Percentiles rank a stretch among this genome's conserved stretches.
Conservation (phyloP, 257 asterid species). For the Oldenlandia corymbosa region DNA sequence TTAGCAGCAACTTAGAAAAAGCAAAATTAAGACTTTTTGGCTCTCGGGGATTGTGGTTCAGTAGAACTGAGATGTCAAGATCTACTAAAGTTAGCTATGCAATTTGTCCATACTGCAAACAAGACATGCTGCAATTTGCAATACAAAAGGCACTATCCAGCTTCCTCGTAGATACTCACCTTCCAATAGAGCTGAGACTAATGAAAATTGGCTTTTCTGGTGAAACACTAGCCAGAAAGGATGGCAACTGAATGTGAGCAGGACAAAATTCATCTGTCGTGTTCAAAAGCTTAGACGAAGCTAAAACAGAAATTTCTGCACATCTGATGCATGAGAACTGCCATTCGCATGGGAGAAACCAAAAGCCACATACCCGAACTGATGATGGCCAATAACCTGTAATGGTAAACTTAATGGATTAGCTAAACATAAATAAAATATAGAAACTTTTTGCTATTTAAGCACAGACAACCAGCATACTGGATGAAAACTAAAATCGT, state of each 20-base stretch:
- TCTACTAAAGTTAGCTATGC: not conserved
- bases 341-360: conserved; percentile 87
- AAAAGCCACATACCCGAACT: conserved; percentile 85
- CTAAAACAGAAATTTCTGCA: conserved; percentile 49
- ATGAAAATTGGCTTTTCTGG: conserved; percentile 61
- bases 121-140: not conserved
- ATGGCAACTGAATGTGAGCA: conserved; percentile 42
- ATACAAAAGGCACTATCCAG: not conserved
- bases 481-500: not conserved
- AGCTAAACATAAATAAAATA: not conserved
- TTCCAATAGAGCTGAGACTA: conserved; percentile 83
- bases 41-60: not conserved
- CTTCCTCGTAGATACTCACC: conserved; percentile 41
- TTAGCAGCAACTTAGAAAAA: not conserved
- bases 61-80: not conserved
- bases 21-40: not conserved
- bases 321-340: conserved; percentile 78
- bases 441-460: not conserved
- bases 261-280: conserved; percentile 47
- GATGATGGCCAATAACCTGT: conserved; percentile 92
- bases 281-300: conserved; percentile 25
- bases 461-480: not conserved
- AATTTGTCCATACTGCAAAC: not conserved
- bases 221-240: conserved; percentile 40
- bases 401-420: conserved; percentile 13